These are phyloP conservation scores for Camelina neglecta DNA, from an alignment of 345 rosid genomes.

Conservation along the genomic window DNA sequence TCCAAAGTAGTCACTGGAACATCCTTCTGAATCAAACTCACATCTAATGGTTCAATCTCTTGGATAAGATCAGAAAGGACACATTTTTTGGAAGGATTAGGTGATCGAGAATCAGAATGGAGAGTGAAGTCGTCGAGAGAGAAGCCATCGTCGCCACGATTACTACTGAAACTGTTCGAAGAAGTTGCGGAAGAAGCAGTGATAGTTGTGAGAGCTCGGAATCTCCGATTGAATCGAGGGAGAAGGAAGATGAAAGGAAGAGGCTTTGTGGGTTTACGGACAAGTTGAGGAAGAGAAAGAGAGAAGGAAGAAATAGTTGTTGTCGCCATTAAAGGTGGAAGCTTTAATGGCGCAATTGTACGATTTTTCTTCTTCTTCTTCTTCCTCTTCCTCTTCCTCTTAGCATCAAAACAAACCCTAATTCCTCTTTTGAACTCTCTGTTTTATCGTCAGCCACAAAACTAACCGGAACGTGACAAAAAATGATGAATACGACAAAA, in stretches of 20 bases:
- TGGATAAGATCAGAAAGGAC: slow-evolving; percentile 68
- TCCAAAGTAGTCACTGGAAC: slow-evolving; percentile 83
- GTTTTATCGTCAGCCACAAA: slow-evolving; percentile 41
- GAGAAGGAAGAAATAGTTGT: slow-evolving; percentile 39
- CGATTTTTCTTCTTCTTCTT: slow-evolving; percentile 33
- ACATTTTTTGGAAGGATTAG: slow-evolving; percentile 56
- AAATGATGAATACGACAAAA: slow-evolving; percentile 2
- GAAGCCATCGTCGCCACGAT: slow-evolving; percentile 45
- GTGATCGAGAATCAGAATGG: slow-evolving; percentile 42
- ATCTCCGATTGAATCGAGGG: slow-evolving; percentile 43
- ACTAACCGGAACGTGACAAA: slow-evolving; percentile 36
- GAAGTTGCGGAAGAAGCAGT: slow-evolving; percentile 52
- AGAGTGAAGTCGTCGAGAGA: slow-evolving; percentile 55
- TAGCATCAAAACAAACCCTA: slow-evolving; percentile 31
- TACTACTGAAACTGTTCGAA: slow-evolving; percentile 42
- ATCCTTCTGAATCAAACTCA: slow-evolving; percentile 87
- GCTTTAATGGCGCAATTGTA: slow-evolving; percentile 26
- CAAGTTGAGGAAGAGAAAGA: slow-evolving; percentile 46
- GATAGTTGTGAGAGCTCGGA: slow-evolving; percentile 35
- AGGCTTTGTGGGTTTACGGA: slow-evolving; percentile 36
- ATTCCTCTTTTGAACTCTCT: background rate
- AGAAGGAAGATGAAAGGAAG: slow-evolving; percentile 41
- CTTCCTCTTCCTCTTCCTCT: slow-evolving; percentile 41
- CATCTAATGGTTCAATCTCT: slow-evolving; percentile 92
- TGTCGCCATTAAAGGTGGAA: slow-evolving; percentile 30